Conservation (phyloP, 805 yeast species). For the Saturnispora saitoi region DNA sequence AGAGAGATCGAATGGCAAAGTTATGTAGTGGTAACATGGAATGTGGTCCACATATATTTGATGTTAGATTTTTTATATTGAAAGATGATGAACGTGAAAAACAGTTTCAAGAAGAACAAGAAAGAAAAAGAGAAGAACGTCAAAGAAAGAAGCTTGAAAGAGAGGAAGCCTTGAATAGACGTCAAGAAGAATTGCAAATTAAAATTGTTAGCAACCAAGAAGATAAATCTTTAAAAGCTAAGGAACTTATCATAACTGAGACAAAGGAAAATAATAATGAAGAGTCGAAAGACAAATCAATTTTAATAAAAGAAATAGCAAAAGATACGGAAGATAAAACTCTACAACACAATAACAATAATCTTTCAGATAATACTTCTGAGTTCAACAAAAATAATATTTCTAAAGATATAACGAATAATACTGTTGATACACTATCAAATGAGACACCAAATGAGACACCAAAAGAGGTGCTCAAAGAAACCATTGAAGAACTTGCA, state of each 20-base stretch:
- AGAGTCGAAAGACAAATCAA: background rate
- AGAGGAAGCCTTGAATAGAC: conserved; percentile 14
- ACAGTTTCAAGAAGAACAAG: conserved; percentile 26
- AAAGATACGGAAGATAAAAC: background rate
- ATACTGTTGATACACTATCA: too few relatives aligned
- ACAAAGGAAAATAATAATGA: too few relatives aligned
- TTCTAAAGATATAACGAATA: too few relatives aligned
- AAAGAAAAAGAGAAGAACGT: conserved; percentile 24
- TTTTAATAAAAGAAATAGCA: background rate
- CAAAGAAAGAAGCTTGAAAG: conserved; percentile 29
- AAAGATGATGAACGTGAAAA: conserved; percentile 68
- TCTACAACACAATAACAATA: too few relatives aligned
- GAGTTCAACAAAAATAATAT: too few relatives aligned
- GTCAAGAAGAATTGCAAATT: conserved; percentile 7
- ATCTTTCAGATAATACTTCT: too few relatives aligned
- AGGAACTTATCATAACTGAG: background rate
- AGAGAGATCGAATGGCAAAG: conserved; percentile 80
- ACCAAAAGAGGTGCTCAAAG: too few relatives aligned
- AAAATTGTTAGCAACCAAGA: background rate
- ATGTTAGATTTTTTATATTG: conserved; percentile 68
- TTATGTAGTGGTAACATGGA: conserved; percentile 65
- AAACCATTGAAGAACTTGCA: background rate
- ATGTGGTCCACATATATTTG: conserved; percentile 80
- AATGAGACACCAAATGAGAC: too few relatives aligned
- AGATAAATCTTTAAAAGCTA: background rate